A percentile compares a stretch with the other conserved stretches of the same genome.
These are phyloP conservation scores for Paecilomyces dactylethromorphus DNA, from an alignment of 2,329 filamentous ascomycete genomes.

Conservation along the genomic window DNA sequence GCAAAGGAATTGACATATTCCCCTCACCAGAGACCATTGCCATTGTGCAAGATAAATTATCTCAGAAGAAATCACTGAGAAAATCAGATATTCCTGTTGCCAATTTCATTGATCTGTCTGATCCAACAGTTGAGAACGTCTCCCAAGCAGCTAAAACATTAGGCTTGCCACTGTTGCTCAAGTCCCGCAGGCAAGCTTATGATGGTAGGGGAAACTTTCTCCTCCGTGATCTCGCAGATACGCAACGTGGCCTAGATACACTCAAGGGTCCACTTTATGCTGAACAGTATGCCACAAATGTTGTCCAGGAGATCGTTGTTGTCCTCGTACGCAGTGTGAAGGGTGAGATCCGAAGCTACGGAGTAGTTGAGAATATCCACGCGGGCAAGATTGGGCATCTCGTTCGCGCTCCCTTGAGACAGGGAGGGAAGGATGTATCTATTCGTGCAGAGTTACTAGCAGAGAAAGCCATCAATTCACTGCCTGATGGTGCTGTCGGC, in stretches of 20 bases:
- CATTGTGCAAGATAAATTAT: slow-evolving; percentile 79
- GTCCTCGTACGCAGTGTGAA: slow-evolving; percentile 9
- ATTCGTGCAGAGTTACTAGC: not conserved
- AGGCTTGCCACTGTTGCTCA: slow-evolving; percentile 79
- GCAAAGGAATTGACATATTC: slow-evolving; percentile 44
- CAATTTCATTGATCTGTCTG: slow-evolving; percentile 42
- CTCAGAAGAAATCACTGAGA: slow-evolving; percentile 70
- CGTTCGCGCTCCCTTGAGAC: slow-evolving; percentile 68
- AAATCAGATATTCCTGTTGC: slow-evolving; percentile 61
- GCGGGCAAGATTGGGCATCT: slow-evolving; percentile 83
- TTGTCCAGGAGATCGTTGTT: not conserved
- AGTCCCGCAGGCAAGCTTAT: slow-evolving; percentile 76
- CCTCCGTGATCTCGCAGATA: slow-evolving; percentile 46
- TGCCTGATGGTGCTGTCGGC: slow-evolving; percentile 35
- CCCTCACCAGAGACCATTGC: slow-evolving; percentile 74
- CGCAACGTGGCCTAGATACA: slow-evolving; percentile 54
- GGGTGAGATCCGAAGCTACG: slow-evolving; percentile 51
- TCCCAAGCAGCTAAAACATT: slow-evolving; percentile 46
- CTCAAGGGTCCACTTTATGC: slow-evolving; percentile 68
- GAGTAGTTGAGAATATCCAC: slow-evolving; percentile 77
- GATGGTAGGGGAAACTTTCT: slow-evolving; percentile 64
- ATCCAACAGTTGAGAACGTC: slow-evolving; percentile 46
- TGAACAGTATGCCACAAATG: slow-evolving; percentile 38
- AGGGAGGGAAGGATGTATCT: slow-evolving; percentile 11
- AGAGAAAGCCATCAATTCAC: not conserved